These are phyloP conservation scores for Wickerhamomyces sp. DNA, from an alignment of 1,139 yeast species.

Conservation along the genomic window DNA sequence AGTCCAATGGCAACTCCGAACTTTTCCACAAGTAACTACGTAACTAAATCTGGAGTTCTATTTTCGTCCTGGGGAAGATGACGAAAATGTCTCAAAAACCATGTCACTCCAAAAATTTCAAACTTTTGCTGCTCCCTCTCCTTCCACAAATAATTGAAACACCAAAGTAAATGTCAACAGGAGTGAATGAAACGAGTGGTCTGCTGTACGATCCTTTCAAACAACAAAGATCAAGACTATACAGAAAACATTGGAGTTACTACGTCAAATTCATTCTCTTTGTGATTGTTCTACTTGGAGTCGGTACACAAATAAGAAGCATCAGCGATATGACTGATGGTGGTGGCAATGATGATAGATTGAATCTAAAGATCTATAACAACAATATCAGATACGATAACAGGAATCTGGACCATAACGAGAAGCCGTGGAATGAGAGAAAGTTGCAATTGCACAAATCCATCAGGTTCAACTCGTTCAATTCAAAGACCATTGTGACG, in stretches of 20 bases:
- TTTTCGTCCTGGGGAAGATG: no score
- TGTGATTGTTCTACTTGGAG: not conserved
- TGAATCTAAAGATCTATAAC: slow-evolving; percentile 39
- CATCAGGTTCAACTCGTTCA: slow-evolving; percentile 34
- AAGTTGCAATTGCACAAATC: slow-evolving; percentile 34
- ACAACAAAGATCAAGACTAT: not conserved
- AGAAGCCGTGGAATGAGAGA: slow-evolving; percentile 41
- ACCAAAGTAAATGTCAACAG: no score
- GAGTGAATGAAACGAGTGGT: not conserved
- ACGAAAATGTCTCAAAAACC: no score
- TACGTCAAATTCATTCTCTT: not conserved
- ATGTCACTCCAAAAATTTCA: no score
- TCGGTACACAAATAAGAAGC: not conserved
- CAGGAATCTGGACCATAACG: slow-evolving; percentile 28
- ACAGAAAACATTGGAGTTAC: slow-evolving; percentile 1
- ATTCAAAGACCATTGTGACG: slow-evolving; percentile 36
- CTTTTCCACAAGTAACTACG: no score
- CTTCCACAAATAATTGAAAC: no score
- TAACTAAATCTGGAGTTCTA: no score
- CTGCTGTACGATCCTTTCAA: slow-evolving; percentile 1
- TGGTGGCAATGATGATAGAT: not conserved
- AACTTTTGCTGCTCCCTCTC: no score
- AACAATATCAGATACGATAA: slow-evolving; percentile 50
- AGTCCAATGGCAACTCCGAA: no score
- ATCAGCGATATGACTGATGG: not conserved